Evolutionary conservation across 2,329 filamentous ascomycete genomes (phyloP).

Genomic region (Penicillium verrucosum): DNA sequence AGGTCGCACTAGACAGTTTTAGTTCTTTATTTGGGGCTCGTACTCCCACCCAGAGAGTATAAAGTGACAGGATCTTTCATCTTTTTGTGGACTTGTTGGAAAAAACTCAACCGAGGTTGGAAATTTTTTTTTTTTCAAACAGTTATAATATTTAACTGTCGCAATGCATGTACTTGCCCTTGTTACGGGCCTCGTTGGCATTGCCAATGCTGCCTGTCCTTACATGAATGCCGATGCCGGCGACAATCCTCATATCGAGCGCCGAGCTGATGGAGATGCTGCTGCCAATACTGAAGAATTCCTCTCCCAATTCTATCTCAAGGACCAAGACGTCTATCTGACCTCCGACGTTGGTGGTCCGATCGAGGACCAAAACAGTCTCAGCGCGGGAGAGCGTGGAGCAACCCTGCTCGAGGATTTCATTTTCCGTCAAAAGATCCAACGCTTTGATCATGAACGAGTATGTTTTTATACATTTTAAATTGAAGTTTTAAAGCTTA

Average conservation of each 20-base stretch:
- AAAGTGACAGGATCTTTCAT: constrained; percentile 2
- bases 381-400: constrained; percentile 65
- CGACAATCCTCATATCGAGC: constrained; percentile 11
- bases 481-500: neutral
- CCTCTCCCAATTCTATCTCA: constrained; percentile 45
- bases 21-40: neutral
- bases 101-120: neutral
- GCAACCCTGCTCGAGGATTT: constrained; percentile 70
- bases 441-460: constrained; percentile 67
- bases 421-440: constrained; percentile 69
- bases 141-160: neutral
- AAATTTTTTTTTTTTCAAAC: neutral
- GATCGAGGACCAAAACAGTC: constrained; percentile 63
- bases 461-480: constrained; percentile 40
- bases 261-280: constrained; percentile 29
- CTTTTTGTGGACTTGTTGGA: neutral
- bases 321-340: constrained; percentile 56
- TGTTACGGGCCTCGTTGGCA: constrained; percentile 30
- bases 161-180: constrained; percentile 29
- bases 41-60: constrained; percentile 1
- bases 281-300: constrained; percentile 38
- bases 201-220: constrained; percentile 41
- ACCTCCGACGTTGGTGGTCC: constrained; percentile 68
- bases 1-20: neutral
- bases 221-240: constrained; percentile 38